Base-by-base conservation (phyloP, 2,329 filamentous ascomycete genomes). In the Plenodomus biglobosus region DNA sequence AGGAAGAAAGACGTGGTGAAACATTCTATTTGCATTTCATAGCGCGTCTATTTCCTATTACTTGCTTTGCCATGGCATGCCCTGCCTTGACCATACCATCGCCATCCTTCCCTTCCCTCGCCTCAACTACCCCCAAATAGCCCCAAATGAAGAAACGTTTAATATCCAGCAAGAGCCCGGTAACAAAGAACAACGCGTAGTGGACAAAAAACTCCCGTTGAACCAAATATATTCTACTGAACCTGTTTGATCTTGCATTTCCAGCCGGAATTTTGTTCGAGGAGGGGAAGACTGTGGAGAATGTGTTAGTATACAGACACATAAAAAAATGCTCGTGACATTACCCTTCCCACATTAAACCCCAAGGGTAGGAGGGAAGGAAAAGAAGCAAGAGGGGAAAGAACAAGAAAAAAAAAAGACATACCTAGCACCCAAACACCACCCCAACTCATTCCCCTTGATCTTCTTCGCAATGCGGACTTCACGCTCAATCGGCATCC, bases 391-490 rank as follows among this genome's bases (percentile, higher is more conserved):
- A 10, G 22, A 10, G 22, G 22, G 10, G 22, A 10, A 24, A 24
- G 22, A 10, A 24, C 22, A 5, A 5, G n/a, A n/a, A n/a, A n/a
- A n/a, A n/a, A n/a, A 2, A 38, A 11, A 20, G 47, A 67, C 86
- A 77, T 78, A 94, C 90, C 90, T 96, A 58, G 94, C 94, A 73
- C 94, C 94, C 67, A 99, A 80, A 76, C 92, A 97, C 94, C 94
- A 99, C 34, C 94, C 94, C 64, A 99, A 76, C 77, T 99, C 95
- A 72, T 96, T 96, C 47, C 85, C 86, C 78, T 95, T 92, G 69
- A 99, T 95, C 81, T 96, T 96, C 87, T 99, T 99, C 51, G 92
- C 94, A 69, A 96, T 95, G 80, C 89, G 92, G 58, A 99, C 91
- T 74, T 99, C 94, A 34, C 95, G 83, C 60, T 96, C 90, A 63